Evolutionary conservation across 1,139 yeast species (phyloP).

Genomic region (Pneumocystis wakefieldiae): DNA sequence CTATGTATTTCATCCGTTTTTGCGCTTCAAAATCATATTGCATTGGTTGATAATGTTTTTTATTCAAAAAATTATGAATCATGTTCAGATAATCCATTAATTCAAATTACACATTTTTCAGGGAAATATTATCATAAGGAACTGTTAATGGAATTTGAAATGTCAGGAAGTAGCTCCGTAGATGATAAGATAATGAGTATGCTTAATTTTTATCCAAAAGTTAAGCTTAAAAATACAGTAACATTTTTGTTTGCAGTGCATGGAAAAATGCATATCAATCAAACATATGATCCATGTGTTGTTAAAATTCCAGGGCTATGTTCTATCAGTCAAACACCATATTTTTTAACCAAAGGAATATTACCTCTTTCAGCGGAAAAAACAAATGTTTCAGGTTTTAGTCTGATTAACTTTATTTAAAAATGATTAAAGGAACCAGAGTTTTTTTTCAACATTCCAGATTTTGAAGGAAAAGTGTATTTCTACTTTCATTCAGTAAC

Average conservation of each 20-base stretch:
- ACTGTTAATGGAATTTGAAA: not conserved
- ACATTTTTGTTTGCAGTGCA: not conserved
- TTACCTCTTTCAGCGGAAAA: not conserved
- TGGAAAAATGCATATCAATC: not conserved
- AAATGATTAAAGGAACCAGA: not conserved
- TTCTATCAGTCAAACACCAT: not conserved
- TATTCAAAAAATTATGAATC: not conserved
- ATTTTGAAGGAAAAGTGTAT: not conserved
- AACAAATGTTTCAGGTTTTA: not conserved
- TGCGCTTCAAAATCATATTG: not conserved
- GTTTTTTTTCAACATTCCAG: not conserved
- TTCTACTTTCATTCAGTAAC: not conserved
- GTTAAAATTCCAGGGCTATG: not conserved
- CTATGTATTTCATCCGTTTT: not conserved
- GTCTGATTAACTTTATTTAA: not conserved
- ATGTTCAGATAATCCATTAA: not conserved
- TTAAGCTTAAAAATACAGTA: not conserved
- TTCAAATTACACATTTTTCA: not conserved
- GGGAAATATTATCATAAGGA: not conserved
- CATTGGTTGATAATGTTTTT: not conserved
- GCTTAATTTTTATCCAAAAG: not conserved
- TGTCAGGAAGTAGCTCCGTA: not conserved
- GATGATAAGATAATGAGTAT: not conserved
- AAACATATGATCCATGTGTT: not conserved
- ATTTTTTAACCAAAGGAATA: not conserved